Conservation (phyloP, 345 rosid species). For the Heritiera littoralis region DNA sequence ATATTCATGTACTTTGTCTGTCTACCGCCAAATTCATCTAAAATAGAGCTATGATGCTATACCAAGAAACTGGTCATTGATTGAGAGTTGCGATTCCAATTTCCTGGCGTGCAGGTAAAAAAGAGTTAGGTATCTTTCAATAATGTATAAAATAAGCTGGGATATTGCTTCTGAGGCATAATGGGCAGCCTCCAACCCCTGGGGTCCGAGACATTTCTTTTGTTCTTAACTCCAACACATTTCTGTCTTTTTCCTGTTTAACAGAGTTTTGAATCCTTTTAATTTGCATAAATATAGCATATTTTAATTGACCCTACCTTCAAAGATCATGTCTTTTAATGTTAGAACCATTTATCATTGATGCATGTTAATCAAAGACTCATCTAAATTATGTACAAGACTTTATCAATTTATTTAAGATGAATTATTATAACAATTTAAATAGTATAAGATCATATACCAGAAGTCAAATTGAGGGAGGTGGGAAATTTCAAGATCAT, state of each 20-base stretch:
- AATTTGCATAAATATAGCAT: constrained; percentile 6
- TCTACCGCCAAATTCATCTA: too few relatives aligned
- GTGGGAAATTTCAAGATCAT: background rate
- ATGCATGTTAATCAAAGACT: background rate
- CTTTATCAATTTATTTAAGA: too few relatives aligned
- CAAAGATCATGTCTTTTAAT: constrained; percentile 15
- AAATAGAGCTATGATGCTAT: too few relatives aligned
- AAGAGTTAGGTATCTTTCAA: background rate
- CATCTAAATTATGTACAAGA: background rate
- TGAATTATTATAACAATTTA: too few relatives aligned
- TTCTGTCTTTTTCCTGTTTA: background rate
- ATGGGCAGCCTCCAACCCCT: constrained; percentile 40
- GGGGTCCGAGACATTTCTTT: constrained; percentile 30
- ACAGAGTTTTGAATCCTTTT: constrained; percentile 5
- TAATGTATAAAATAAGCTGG: constrained; percentile 19
- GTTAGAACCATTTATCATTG: background rate
- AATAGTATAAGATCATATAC: background rate
- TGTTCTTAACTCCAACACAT: background rate
- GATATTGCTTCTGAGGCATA: constrained; percentile 29
- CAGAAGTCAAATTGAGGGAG: background rate
- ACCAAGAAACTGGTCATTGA: too few relatives aligned
- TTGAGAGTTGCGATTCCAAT: too few relatives aligned
- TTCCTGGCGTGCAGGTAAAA: too few relatives aligned
- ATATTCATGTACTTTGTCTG: too few relatives aligned
- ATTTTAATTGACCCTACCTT: constrained; percentile 13